Evolutionary conservation across 2,329 filamentous ascomycete species (phyloP), one percentile per base, ranked within the genome.

Genomic region (Penicillium fuscoglaucum): DNA sequence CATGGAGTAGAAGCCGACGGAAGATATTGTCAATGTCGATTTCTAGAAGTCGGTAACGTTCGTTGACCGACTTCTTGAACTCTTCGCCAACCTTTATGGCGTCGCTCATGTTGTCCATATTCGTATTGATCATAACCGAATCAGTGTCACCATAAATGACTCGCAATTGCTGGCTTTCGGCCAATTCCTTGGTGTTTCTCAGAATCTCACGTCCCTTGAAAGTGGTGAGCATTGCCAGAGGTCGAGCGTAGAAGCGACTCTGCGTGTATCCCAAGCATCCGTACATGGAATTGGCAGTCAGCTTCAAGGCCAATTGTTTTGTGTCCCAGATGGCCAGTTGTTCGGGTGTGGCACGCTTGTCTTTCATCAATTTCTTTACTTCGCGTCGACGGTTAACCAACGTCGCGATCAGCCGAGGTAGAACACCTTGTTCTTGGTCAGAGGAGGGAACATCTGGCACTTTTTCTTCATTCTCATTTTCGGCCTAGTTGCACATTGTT

Each of bases 71-170:
- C 68, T 87, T 89, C 79, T 97, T 98, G 83, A 99, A 98, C 62
- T 98, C 91, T 45, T 91, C 88, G 57, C 95, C 96, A 52, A 99
- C 90, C 71, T 90, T 93, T 68, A 97, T 80, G 1, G 95, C 95
- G 69, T 96, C 92, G 33, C 90, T 87, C 31, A 98, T 90, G 65
- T 90, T 96, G 76, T 97, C 91, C 55, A 95, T 92, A 71, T 98
- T 98, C 63, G 95, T 96, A 72, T 99, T 99, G 81, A 99, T 98
- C 95, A 99, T 99, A 78, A 99, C 95, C 9, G 95, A 99, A 77
- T 99, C 95, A 13, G 95, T 99, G 77, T 99, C 95, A 79, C 95
- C 95, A 69, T 99, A 99, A 63, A 99, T 98, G 74, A 99, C 95
- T 70, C 95, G 90, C 31, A 99, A 84, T 59, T 92, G 88, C 66